Conservation (phyloP, 2,329 filamentous ascomycete genomes). For the Capronia americana region DNA sequence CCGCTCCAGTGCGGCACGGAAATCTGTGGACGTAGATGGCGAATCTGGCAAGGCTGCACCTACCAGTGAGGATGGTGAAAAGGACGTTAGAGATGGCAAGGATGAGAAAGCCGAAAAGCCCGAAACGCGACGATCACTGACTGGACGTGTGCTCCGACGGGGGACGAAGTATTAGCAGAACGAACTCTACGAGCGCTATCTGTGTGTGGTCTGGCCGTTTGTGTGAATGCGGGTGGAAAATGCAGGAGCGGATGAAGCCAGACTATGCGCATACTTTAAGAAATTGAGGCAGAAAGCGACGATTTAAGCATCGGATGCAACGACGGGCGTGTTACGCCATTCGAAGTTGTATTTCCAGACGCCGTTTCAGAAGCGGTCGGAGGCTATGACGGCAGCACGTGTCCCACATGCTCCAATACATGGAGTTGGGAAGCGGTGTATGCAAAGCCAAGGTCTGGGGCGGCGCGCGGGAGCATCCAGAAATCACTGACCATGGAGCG, state of each 20-base stretch:
- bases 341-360: not conserved
- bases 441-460: not conserved
- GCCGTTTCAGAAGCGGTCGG: no score
- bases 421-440: not conserved
- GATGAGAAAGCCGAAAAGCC: slow-evolving; percentile 24
- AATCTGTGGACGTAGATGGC: slow-evolving; percentile 27
- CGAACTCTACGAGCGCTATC: not conserved
- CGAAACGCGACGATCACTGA: slow-evolving; percentile 25
- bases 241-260: not conserved
- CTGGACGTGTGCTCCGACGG: slow-evolving; percentile 24
- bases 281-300: not conserved
- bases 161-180: slow-evolving; percentile 17
- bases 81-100: slow-evolving; percentile 23
- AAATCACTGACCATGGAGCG: no score
- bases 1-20: slow-evolving; percentile 26
- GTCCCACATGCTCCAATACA: no score
- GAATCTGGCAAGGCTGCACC: slow-evolving; percentile 2
- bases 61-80: slow-evolving; percentile 8
- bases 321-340: not conserved
- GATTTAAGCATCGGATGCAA: not conserved
- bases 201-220: not conserved
- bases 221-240: not conserved
- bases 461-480: not conserved
- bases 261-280: not conserved
- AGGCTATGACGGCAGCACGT: not conserved